Evolutionary conservation across 176 grass and related monocot genomes (phyloP).

Genomic region (Zizania latifolia): DNA sequence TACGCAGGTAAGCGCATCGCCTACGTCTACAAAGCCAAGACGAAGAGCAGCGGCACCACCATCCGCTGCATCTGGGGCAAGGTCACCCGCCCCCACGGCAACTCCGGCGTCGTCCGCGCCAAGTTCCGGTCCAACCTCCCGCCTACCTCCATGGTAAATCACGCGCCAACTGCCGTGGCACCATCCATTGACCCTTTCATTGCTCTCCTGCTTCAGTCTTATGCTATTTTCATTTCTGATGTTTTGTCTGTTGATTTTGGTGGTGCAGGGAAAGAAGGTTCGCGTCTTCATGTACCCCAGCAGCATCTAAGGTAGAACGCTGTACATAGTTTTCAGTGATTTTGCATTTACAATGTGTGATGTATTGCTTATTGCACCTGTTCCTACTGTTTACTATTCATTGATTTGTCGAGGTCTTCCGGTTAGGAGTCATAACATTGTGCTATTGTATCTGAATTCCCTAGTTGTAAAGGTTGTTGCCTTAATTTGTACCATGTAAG

Average conservation of each 20-base stretch:
- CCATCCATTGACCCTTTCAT: background rate
- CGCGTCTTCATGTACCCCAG: slow-evolving; percentile 67
- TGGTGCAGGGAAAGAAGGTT: slow-evolving; percentile 49
- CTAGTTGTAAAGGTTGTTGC: background rate
- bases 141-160: slow-evolving; percentile 47
- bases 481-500: too few species aligned
- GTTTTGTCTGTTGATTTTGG: background rate
- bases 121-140: slow-evolving; percentile 62
- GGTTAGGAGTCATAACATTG: background rate
- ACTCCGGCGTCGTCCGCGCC: slow-evolving; percentile 59
- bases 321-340: background rate
- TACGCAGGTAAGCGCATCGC: slow-evolving; percentile 68
- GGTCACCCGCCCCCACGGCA: slow-evolving; percentile 59
- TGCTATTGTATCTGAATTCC: background rate
- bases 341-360: background rate
- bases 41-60: slow-evolving; percentile 41
- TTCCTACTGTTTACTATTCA: background rate
- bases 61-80: slow-evolving; percentile 65
- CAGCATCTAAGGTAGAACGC: slow-evolving; percentile 50
- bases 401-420: background rate
- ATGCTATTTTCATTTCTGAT: background rate
- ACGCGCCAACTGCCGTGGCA: too few species aligned
- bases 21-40: slow-evolving; percentile 76
- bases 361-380: background rate
- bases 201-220: background rate